Evolutionary conservation across 106 monocot genomes (phyloP), one percentile per base, ranked within the genome.

Genomic region (Phalaenopsis aphrodite): DNA sequence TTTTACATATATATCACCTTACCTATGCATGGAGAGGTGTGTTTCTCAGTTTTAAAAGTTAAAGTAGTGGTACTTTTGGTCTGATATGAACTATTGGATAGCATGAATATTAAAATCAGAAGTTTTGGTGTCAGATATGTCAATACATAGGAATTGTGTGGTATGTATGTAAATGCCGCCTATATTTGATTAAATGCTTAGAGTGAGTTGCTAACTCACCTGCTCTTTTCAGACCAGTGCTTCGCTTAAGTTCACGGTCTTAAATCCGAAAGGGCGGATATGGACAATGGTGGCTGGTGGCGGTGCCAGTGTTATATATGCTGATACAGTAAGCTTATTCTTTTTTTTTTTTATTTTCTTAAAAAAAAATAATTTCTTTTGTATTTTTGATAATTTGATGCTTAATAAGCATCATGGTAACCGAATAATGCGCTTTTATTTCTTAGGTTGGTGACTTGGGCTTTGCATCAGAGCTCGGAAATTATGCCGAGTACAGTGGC

Each of bases 401-500:
- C 58, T 57, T 41, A 78, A 39, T 16, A 48, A 18, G 15, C 56
- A 57, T 78, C 38, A 77, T 76, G 23, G 12, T 5, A 0, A 30
- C 30, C 30, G 30, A 30, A 30, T 30, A 30, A 30, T 30, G 30
- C 30, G 30, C 30, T 49, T 78, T 78, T 78, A 12, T 8, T 75
- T 68, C 57, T 42, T 30, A 93, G 93, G 93, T 93, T 85, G 93
- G 93, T 77, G 93, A 93, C 74, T 81, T 93, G 81, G 93, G 93
- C 71, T 93, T 87, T 85, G 93, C 93, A 48, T 85, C 84, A 48
- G 93, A 93, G 83, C 89, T 93, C 69, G 93, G 93, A 77, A 93
- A 93, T 80, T 93, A 93, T 83, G 93, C 93, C 9, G 93, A 93
- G 46, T 93, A 93, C 56, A 93, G 93, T 80, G 93, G 93, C 24